Conservation (phyloP, 305 asterid genomes). For the Solanum hybrid region DNA sequence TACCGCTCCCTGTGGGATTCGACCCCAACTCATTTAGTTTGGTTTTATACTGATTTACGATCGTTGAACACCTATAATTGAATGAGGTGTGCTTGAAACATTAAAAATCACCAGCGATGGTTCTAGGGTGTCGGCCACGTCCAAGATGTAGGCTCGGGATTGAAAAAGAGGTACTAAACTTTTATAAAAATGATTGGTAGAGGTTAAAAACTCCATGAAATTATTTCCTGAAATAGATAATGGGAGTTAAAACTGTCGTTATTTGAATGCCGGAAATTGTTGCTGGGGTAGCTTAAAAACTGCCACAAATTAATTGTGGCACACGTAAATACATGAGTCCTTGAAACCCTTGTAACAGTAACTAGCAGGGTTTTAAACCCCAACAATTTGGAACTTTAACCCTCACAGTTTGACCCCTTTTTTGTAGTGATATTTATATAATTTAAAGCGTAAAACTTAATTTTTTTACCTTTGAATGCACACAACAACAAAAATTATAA, state of each 20-base stretch:
- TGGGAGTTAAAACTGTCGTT: fast-evolving
- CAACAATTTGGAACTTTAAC: background rate
- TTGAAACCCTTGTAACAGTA: background rate
- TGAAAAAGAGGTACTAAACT: background rate
- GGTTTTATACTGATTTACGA: too few species aligned
- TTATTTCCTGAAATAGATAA: too few species aligned
- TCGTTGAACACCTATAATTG: too few species aligned
- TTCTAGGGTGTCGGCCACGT: background rate
- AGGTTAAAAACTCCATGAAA: background rate
- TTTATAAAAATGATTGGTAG: too few species aligned
- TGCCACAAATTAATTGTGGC: background rate
- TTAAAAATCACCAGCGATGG: background rate
- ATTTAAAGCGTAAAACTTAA: too few species aligned
- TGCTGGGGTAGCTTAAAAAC: background rate
- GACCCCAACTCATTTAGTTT: too few species aligned
- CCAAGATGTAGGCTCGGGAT: background rate
- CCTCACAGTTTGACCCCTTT: too few species aligned
- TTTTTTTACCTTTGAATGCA: too few species aligned
- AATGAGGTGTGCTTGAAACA: too few species aligned
- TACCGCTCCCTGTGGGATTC: too few species aligned
- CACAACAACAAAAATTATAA: too few species aligned
- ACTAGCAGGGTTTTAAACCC: background rate
- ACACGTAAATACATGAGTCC: too few species aligned
- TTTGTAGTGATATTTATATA: background rate
- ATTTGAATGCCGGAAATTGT: background rate